These are phyloP conservation scores for Glomus cerebriforme DNA, from an alignment of 192 early-diverging fungal genomes.

Conservation along the genomic window DNA sequence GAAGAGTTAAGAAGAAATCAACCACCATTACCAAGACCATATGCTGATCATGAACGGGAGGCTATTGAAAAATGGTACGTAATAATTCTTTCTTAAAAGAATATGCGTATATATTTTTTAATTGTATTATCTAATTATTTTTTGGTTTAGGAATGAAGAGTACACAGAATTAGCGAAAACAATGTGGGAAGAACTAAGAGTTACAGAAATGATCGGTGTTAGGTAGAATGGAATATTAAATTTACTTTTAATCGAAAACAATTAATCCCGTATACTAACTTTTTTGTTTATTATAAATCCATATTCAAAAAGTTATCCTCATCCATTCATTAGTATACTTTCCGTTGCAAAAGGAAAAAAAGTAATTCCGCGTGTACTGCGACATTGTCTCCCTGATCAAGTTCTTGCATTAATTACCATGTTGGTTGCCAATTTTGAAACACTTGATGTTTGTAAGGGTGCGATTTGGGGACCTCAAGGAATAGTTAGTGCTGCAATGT, in stretches of 20 bases:
- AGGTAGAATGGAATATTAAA: slow-evolving; percentile 41
- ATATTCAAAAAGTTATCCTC: slow-evolving; percentile 67
- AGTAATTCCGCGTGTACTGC: slow-evolving; percentile 80
- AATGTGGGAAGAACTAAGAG: slow-evolving; percentile 65
- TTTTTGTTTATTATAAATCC: neutral
- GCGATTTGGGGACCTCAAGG: slow-evolving; percentile 43
- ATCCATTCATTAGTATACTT: slow-evolving; percentile 87
- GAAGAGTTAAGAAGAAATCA: slow-evolving; percentile 83
- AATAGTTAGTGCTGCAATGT: slow-evolving; percentile 33
- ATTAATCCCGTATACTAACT: neutral
- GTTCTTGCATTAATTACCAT: slow-evolving; percentile 74
- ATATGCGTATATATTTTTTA: neutral
- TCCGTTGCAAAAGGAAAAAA: slow-evolving; percentile 88
- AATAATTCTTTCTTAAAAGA: neutral
- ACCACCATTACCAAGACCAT: slow-evolving; percentile 52
- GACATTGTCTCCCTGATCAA: slow-evolving; percentile 78
- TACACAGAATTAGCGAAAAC: slow-evolving; percentile 49
- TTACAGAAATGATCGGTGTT: slow-evolving; percentile 61
- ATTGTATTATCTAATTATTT: neutral
- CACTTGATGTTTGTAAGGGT: slow-evolving; percentile 66
- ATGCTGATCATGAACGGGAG: slow-evolving; percentile 53
- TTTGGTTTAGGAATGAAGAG: slow-evolving; percentile 45
- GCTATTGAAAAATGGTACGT: slow-evolving; percentile 46
- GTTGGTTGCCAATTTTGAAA: slow-evolving; percentile 74
- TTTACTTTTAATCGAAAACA: neutral